Base-by-base conservation (phyloP, 805 yeast species). In the Kurtzmaniella fragi region DNA sequence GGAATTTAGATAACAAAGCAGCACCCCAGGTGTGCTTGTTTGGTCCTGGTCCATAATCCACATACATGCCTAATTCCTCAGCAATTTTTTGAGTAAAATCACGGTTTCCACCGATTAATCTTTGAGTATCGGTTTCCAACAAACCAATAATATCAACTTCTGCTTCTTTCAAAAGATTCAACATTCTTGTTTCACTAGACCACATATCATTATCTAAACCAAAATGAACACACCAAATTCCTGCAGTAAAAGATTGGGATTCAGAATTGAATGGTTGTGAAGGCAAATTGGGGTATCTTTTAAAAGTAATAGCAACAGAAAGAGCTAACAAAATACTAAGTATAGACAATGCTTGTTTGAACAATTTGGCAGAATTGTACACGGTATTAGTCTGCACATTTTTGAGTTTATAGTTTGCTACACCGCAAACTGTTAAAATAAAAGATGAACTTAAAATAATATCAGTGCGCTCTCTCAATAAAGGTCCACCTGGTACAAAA, bases 21-120 rank as follows among this genome's bases (percentile, higher is more conserved):
- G 90, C 84, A 31, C 99, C 99, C 99, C 99, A 93, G 0, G 99
- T 93, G 65, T 93, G 98, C 61, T 90, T 84, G 59, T 89, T 87
- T 39, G 98, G 97, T 11, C 97, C 96, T 6, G 99, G 99, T 6
- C 99, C 99, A 57, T 80, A 93, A 61, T 93, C 99, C 16, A 82
- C 90, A 57, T 93, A 93, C 91, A 88, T 88, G 31, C 87, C 91
- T 49, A 93, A 71, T 50, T 91, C 95, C 61, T 89, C 95, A 1
- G 96, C 96, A 39, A 93, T 65, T 47, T 81, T 78, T 65, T 87
- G 96, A 0, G 97, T 89, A 53, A 91, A 70, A 56, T 93, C 99
- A 54, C 99, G 77, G 66, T 90, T 88, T 37, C 99, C 99, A 76
- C 93, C 93, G 39, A 90, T 84, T 43, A 89, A 78, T 48, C 96